Base-by-base conservation (phyloP, 2,329 filamentous ascomycete species). In the Neocatenulostroma microsporum region DNA sequence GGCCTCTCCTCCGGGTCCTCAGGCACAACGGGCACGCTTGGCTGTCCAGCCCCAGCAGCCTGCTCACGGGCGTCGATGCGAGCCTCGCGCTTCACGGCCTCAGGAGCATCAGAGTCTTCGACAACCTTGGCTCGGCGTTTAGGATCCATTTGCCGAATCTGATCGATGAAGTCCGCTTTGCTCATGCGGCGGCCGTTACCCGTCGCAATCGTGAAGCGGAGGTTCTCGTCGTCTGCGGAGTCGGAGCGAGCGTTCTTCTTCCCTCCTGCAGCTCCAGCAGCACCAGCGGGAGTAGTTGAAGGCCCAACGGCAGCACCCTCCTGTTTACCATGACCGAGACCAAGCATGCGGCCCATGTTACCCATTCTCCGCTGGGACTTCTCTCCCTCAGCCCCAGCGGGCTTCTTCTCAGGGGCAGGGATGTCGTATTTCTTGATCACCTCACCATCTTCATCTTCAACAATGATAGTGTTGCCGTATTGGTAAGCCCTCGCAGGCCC, bases 391-490 rank as follows among this genome's bases (percentile, higher is more conserved):
- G 42, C 37, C 13, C 40, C 40, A 13, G 37, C 36, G 13, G 42
- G 33, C 44, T 70, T 75, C 18, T 54, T 48, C 4, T 47, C 46
- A 2, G 74, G 61, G 0, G 70, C 64, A 1, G 82, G 80, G 19
- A 89, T 72, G 46, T 88, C 80, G 55, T 87, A 88, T 39, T 84
- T 80, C 65, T 88, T 88, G 56, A 93, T 74, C 21, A 93, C 85
- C 57, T 93, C 85, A 28, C 84, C 84, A 49, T 88, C 80, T 58
- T 84, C 82, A 44, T 93, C 84, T 62, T 93, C 84, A 12, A 93
- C 82, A 55, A 93, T 89, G 46, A 93, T 85, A 66, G 84, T 88
- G 56, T 85, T 88, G 45, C 85, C 85, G 53, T 86, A 89, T 47
- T 88, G 84, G 56, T 88, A 93, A 4, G 84, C 84, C 30, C 81